A percentile compares a stretch with the other conserved stretches of the same genome.
Evolutionary conservation across 1,284 basidiomycete species (phyloP).

Genomic region (Boletellus sp.): DNA sequence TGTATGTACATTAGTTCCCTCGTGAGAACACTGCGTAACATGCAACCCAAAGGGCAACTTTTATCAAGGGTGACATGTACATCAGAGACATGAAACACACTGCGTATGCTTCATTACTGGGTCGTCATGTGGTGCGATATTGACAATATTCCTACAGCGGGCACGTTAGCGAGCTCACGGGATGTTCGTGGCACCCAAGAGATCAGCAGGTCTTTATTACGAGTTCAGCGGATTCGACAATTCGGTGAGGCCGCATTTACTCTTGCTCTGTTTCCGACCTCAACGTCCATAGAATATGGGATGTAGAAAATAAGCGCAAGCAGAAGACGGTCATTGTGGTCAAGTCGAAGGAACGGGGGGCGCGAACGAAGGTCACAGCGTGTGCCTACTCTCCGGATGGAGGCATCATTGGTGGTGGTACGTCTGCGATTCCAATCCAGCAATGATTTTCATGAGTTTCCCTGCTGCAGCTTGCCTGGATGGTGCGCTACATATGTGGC

Average conservation of each 20-base stretch:
- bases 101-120: conserved; percentile 49
- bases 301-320: conserved; percentile 82
- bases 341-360: conserved; percentile 94
- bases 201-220: conserved; percentile 85
- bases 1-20: conserved; percentile 51
- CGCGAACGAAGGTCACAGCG: conserved; percentile 86
- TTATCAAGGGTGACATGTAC: conserved; percentile 94
- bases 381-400: conserved; percentile 88
- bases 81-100: conserved; percentile 99
- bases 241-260: conserved; percentile 54
- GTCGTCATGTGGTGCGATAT: conserved; percentile 1
- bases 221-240: conserved; percentile 90
- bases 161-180: conserved; percentile 88
- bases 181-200: conserved; percentile 90
- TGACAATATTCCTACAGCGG: conserved; percentile 55
- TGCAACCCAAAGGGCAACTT: conserved; percentile 70
- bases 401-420: conserved; percentile 81
- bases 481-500: conserved; percentile 92
- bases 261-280: conserved; percentile 3
- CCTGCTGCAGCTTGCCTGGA: conserved; percentile 72
- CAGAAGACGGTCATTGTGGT: conserved; percentile 94
- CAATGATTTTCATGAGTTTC: conserved; percentile 2
- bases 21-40: conserved; percentile 38
- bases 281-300: conserved; percentile 75
- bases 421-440: conserved; percentile 28